Evolutionary conservation across 768 basidiomycete species (phyloP).

Genomic region (Auricularia auricula-judae): DNA sequence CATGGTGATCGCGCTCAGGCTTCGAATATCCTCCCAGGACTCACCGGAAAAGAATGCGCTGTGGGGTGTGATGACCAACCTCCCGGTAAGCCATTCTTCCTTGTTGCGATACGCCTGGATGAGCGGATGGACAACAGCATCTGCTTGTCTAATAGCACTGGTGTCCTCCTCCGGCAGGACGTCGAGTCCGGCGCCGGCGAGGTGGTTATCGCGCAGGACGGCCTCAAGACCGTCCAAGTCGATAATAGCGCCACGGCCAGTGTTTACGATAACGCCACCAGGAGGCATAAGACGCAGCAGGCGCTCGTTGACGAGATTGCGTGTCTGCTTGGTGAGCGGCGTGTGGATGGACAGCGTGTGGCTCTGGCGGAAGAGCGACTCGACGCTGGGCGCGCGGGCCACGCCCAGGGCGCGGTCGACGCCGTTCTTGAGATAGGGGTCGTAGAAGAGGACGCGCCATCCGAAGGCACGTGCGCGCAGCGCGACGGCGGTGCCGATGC

Average conservation of each 20-base stretch:
- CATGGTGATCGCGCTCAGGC: slow-evolving; percentile 4
- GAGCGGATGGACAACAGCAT: slow-evolving; percentile 8
- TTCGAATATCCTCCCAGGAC: slow-evolving; percentile 10
- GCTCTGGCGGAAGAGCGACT: slow-evolving; percentile 9
- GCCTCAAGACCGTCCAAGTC: slow-evolving; percentile 10
- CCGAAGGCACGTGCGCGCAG: slow-evolving; percentile 15
- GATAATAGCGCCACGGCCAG: slow-evolving; percentile 10
- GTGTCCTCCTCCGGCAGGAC: slow-evolving; percentile 10
- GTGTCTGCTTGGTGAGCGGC: slow-evolving; percentile 9
- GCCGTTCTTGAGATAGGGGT: slow-evolving; percentile 11
- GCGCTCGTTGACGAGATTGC: slow-evolving; percentile 5
- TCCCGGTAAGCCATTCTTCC: slow-evolving; percentile 11
- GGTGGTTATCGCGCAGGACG: slow-evolving; percentile 6
- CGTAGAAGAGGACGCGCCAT: slow-evolving; percentile 14
- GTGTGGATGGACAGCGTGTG: slow-evolving; percentile 10
- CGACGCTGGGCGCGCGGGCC: slow-evolving; percentile 5
- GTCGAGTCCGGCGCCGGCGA: slow-evolving; percentile 13
- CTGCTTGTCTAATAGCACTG: background rate
- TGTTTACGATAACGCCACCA: slow-evolving; percentile 10
- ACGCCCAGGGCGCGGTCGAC: slow-evolving; percentile 10
- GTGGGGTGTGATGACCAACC: slow-evolving; percentile 11
- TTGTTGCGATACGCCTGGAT: slow-evolving; percentile 9
- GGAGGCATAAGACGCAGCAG: slow-evolving; percentile 8
- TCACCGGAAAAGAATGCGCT: slow-evolving; percentile 10
- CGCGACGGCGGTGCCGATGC: slow-evolving; percentile 14